Percentiles rank a stretch among this genome's conserved stretches.
Conservation (phyloP, 176 grass and related monocot species). For the Puccinellia tenuiflora region DNA sequence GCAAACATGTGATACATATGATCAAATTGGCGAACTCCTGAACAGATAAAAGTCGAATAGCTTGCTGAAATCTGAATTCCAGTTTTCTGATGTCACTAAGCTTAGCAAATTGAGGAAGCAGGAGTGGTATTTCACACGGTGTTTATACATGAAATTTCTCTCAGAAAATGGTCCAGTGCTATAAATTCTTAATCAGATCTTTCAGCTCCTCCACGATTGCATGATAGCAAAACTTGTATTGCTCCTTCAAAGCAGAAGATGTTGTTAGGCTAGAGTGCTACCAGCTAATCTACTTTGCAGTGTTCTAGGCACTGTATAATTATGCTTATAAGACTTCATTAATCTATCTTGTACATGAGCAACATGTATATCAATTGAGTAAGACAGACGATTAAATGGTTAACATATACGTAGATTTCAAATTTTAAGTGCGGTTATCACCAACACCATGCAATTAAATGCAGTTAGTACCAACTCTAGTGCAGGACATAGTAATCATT, state of each 20-base stretch:
- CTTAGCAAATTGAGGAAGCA: background rate
- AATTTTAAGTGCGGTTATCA: background rate
- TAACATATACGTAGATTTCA: background rate
- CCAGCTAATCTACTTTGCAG: background rate
- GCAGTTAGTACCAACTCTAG: background rate
- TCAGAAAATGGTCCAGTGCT: background rate
- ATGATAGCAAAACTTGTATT: constrained; percentile 67
- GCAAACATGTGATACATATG: background rate
- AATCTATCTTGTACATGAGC: background rate
- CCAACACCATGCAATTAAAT: background rate
- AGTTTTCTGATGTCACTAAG: background rate
- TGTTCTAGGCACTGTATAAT: background rate
- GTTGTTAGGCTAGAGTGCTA: background rate
- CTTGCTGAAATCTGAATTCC: background rate
- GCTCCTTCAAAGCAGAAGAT: constrained; percentile 53
- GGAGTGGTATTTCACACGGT: background rate
- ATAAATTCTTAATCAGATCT: constrained; percentile 40
- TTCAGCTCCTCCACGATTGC: constrained; percentile 61
- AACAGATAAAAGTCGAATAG: background rate
- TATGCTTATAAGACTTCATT: background rate
- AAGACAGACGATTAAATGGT: background rate
- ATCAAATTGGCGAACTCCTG: background rate
- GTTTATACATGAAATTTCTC: constrained; percentile 14
- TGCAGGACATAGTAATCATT: background rate
- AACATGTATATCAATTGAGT: background rate